Conservation (phyloP, 441 rosid genomes). For the Adansonia madagascariensis region DNA sequence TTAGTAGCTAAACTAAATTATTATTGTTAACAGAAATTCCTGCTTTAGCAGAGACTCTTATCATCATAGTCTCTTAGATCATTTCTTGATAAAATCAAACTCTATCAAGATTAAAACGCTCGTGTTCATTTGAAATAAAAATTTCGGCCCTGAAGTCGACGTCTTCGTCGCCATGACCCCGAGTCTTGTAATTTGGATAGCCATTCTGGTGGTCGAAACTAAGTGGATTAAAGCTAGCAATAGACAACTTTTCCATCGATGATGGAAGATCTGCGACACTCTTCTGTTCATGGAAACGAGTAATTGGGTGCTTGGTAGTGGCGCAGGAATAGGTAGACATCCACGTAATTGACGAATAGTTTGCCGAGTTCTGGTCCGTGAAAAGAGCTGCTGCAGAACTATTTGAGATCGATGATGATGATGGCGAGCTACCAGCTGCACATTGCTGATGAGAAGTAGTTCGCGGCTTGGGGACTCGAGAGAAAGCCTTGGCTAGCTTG, state of each 20-base stretch:
- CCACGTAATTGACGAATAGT: constrained; percentile 15
- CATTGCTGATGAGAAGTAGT: background rate
- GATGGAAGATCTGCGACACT: background rate
- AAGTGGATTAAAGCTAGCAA: background rate
- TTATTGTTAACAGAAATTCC: background rate
- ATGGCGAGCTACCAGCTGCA: constrained; percentile 33
- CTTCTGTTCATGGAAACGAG: constrained; percentile 4
- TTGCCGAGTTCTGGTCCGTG: background rate
- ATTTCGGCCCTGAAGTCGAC: constrained; percentile 42
- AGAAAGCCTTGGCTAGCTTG: constrained; percentile 39
- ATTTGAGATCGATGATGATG: background rate
- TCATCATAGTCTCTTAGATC: background rate
- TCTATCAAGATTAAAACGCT: constrained; percentile 40
- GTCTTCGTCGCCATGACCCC: constrained; percentile 38
- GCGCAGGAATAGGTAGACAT: constrained; percentile 1
- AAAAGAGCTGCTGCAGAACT: background rate
- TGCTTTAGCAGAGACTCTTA: constrained; percentile 1
- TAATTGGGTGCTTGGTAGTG: background rate
- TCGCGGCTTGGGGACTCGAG: constrained; percentile 23
- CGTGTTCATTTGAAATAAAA: constrained; percentile 41
- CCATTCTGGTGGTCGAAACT: constrained; percentile 14
- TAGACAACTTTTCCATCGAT: constrained; percentile 18
- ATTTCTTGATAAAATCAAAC: constrained; percentile 27
- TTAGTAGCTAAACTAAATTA: background rate
- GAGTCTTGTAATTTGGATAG: background rate